phyloP scores from a whole-genome alignment of 2,329 filamentous ascomycete genomes.

The Monilinia fructigena region DNA sequence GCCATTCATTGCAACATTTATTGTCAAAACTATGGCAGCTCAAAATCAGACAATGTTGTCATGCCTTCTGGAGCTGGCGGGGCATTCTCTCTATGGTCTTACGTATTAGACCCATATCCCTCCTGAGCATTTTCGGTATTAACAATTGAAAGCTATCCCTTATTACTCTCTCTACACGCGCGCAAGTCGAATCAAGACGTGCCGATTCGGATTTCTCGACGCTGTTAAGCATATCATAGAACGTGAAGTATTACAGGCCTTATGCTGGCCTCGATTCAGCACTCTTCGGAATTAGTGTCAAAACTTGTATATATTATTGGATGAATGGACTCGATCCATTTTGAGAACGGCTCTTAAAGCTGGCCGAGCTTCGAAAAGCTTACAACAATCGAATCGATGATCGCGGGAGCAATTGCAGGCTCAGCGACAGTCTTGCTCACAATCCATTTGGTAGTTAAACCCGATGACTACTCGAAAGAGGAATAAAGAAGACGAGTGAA shows the following conservation, averaged over 20 bases:
- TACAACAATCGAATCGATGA: slow-evolving; percentile 89
- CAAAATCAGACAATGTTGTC: slow-evolving; percentile 88
- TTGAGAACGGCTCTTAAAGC: slow-evolving; percentile 74
- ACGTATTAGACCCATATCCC: slow-evolving; percentile 58
- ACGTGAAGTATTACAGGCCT: slow-evolving; percentile 83
- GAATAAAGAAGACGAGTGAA: slow-evolving; percentile 46
- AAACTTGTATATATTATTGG: slow-evolving; percentile 99
- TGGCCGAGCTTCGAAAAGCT: slow-evolving; percentile 76
- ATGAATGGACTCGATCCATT: slow-evolving; percentile 91
- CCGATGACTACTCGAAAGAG: slow-evolving; percentile 85
- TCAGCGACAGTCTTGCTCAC: slow-evolving; percentile 93
- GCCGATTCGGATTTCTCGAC: slow-evolving; percentile 78
- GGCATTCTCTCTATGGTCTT: slow-evolving; percentile 91
- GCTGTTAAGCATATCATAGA: slow-evolving; percentile 85
- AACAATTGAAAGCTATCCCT: slow-evolving; percentile 68
- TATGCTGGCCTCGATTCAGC: slow-evolving; percentile 93
- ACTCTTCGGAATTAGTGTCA: slow-evolving; percentile 95
- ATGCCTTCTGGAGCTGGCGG: slow-evolving; percentile 93
- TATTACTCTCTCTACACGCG: slow-evolving; percentile 94
- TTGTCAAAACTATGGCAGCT: slow-evolving; percentile 33
- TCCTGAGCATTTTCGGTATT: slow-evolving; percentile 8
- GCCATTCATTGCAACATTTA: slow-evolving; percentile 17
- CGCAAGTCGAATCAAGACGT: slow-evolving; percentile 95
- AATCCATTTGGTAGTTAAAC: slow-evolving; percentile 99
- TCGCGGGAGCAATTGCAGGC: slow-evolving; percentile 89